Evolutionary conservation across 768 basidiomycete genomes (phyloP).

Genomic region (Boletus rufocinnamomeus): DNA sequence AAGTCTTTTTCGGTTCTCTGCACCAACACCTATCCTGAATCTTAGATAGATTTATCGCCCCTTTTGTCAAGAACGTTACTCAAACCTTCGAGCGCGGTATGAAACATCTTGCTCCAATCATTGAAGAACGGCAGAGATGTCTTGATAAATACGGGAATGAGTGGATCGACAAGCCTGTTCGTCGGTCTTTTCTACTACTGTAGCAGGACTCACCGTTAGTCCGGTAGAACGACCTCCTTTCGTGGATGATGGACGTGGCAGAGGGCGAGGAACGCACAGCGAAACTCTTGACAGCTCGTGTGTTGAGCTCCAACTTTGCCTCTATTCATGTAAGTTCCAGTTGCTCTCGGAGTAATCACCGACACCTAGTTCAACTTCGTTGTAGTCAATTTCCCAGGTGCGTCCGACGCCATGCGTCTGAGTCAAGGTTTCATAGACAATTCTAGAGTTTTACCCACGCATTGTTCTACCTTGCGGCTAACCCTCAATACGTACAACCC

Average conservation of each 20-base stretch:
- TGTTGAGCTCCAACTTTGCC: constrained; percentile 19
- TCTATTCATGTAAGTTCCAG: constrained; percentile 23
- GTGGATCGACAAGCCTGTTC: constrained; percentile 37
- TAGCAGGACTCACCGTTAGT: neutral
- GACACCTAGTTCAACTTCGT: neutral
- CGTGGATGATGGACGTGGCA: constrained; percentile 35
- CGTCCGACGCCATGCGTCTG: neutral
- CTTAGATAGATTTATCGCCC: neutral
- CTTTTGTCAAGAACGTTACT: neutral
- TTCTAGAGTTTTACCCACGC: constrained; percentile 32
- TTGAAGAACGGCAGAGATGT: constrained; percentile 30
- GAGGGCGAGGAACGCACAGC: constrained; percentile 19
- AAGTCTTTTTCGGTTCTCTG: neutral
- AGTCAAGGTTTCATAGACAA: neutral
- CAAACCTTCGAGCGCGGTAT: constrained; percentile 7
- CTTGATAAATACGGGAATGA: constrained; percentile 27
- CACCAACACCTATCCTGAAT: neutral
- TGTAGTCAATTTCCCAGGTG: constrained; percentile 24
- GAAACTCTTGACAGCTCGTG: constrained; percentile 26
- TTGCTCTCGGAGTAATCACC: neutral
- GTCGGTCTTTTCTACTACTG: constrained; percentile 5
- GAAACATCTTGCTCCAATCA: constrained; percentile 30
- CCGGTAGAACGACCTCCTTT: constrained; percentile 34
- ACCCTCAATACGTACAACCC: constrained; percentile 36
- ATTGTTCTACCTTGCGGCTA: constrained; percentile 38